phyloP scores from a whole-genome alignment of 352 stramenopile genomes.

The Phytophthora hibernalis region DNA sequence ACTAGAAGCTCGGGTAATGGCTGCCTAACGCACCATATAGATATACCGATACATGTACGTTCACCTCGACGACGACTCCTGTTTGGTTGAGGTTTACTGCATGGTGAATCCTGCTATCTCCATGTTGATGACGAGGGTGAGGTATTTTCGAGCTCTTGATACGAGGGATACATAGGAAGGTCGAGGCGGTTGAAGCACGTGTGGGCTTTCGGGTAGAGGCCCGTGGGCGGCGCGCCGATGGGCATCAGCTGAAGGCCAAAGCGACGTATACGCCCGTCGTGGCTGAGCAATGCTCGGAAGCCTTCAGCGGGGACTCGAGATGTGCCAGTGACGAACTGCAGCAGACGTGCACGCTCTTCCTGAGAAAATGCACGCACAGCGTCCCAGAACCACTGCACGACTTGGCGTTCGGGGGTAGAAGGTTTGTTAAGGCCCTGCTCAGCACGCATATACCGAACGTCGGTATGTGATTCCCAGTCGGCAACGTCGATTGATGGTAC shows the following conservation, averaged over 20 bases:
- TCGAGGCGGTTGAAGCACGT: constrained; percentile 92
- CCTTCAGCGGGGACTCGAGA: constrained; percentile 94
- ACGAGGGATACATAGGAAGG: constrained; percentile 76
- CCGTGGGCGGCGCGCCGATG: constrained; percentile 71
- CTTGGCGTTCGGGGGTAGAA: constrained; percentile 59
- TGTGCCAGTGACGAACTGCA: constrained; percentile 93
- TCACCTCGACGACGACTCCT: constrained; percentile 19
- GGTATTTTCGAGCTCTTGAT: constrained; percentile 93
- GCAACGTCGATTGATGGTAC: constrained; percentile 90
- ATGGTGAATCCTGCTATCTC: constrained; percentile 97
- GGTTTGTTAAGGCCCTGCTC: constrained; percentile 59
- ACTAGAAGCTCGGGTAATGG: constrained; percentile 45
- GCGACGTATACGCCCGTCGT: constrained; percentile 89
- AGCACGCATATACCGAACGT: constrained; percentile 77
- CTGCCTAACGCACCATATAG: constrained; percentile 27
- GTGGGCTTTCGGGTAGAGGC: constrained; percentile 85
- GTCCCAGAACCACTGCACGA: constrained; percentile 93
- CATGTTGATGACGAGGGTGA: constrained; percentile 98
- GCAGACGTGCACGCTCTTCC: constrained; percentile 83
- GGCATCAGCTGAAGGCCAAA: constrained; percentile 97
- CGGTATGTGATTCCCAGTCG: constrained; percentile 90
- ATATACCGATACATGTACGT: constrained; percentile 48
- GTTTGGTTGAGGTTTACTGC: constrained; percentile 71
- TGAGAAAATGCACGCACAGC: constrained; percentile 79
- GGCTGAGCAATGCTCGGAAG: constrained; percentile 91